Conservation (phyloP, 495 filamentous ascomycete genomes). For the Glonium stellatum region DNA sequence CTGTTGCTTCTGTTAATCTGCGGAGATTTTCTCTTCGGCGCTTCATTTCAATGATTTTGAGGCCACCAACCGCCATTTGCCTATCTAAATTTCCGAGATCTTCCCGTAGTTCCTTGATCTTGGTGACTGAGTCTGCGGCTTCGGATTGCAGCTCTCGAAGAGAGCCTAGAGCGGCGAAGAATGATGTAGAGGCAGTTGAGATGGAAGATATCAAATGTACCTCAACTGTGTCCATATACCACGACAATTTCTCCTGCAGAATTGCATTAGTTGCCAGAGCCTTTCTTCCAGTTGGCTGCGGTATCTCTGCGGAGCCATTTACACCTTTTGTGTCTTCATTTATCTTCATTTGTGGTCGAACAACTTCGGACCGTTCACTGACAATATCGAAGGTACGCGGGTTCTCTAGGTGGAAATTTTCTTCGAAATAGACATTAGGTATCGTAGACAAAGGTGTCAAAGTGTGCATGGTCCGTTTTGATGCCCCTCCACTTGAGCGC, state of each 20-base stretch:
- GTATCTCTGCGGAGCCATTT: constrained; percentile 57
- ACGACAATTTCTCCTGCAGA: constrained; percentile 96
- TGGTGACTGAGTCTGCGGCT: constrained; percentile 81
- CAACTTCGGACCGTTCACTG: constrained; percentile 89
- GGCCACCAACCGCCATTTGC: constrained; percentile 77
- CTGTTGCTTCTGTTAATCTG: constrained; percentile 72
- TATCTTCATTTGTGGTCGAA: constrained; percentile 55
- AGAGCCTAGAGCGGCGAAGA: constrained; percentile 91
- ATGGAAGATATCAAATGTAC: constrained; percentile 96
- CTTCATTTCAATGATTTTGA: constrained; percentile 78
- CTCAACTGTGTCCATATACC: constrained; percentile 99
- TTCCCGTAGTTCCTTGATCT: constrained; percentile 72
- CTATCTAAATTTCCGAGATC: constrained; percentile 75
- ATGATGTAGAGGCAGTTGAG: constrained; percentile 87
- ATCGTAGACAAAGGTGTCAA: constrained; percentile 87
- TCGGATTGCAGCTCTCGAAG: constrained; percentile 85
- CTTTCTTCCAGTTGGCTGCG: constrained; percentile 56
- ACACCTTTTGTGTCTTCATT: constrained; percentile 47
- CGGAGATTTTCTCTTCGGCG: constrained; percentile 77
- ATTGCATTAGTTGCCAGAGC: constrained; percentile 95
- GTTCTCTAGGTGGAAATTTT: constrained; percentile 92
- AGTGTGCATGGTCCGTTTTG: constrained; percentile 50
- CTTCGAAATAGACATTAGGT: constrained; percentile 87
- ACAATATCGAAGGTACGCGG: constrained; percentile 95
- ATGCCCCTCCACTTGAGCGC: constrained; percentile 47